These are phyloP conservation scores for Curvularia hawaiiensis DNA, from an alignment of 2,329 filamentous ascomycete genomes.

Conservation along the genomic window DNA sequence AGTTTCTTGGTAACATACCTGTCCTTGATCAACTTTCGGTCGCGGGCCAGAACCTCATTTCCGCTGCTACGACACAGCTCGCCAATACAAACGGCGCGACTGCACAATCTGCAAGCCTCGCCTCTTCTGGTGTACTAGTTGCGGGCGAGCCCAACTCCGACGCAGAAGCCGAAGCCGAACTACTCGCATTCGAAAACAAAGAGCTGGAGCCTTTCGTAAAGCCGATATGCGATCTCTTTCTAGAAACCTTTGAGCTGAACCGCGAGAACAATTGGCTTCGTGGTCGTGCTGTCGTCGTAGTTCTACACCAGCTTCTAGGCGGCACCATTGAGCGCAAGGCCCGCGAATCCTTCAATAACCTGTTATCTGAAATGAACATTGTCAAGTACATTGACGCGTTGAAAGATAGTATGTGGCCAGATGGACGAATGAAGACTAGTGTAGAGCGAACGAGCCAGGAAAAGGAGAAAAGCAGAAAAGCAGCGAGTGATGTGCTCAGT, in stretches of 20 bases:
- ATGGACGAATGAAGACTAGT: slow-evolving; percentile 59
- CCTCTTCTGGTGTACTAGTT: slow-evolving; percentile 41
- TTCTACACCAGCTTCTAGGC: slow-evolving; percentile 92
- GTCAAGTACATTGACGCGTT: slow-evolving; percentile 75
- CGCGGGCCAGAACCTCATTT: slow-evolving; percentile 88
- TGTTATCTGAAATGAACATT: slow-evolving; percentile 79
- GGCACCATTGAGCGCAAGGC: slow-evolving; percentile 97
- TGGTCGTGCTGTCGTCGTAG: slow-evolving; percentile 92
- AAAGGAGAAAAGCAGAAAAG: slow-evolving; percentile 79
- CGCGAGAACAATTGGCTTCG: slow-evolving; percentile 96
- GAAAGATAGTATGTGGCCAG: slow-evolving; percentile 82
- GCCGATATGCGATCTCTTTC: slow-evolving; percentile 95
- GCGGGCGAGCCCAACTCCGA: slow-evolving; percentile 56
- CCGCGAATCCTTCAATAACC: slow-evolving; percentile 76
- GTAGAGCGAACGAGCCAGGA: slow-evolving; percentile 69
- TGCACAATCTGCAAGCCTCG: slow-evolving; percentile 18
- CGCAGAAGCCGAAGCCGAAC: slow-evolving; percentile 87
- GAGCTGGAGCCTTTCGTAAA: slow-evolving; percentile 96
- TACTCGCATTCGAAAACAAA: slow-evolving; percentile 82
- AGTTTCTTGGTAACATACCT: slow-evolving; percentile 94
- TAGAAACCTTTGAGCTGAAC: slow-evolving; percentile 94
- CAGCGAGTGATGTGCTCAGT: slow-evolving; percentile 86
- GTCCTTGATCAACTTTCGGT: slow-evolving; percentile 93
- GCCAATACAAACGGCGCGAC: slow-evolving; percentile 39
- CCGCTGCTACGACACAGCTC: slow-evolving; percentile 66